A percentile compares a stretch with the other conserved stretches of the same genome.
These are phyloP conservation scores for Pseudocercospora macadamiae DNA, from an alignment of 2,329 filamentous ascomycete genomes.

Conservation along the genomic window DNA sequence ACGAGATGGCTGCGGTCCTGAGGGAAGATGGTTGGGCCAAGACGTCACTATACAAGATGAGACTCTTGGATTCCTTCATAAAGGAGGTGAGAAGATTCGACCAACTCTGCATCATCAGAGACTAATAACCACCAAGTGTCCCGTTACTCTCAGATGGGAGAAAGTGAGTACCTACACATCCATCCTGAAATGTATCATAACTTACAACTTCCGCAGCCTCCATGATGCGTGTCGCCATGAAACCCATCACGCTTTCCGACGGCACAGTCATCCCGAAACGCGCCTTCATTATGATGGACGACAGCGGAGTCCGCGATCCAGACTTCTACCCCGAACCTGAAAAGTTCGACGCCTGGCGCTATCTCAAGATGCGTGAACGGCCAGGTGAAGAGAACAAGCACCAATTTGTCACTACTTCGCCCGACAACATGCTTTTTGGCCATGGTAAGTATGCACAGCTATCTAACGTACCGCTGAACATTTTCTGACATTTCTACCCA, in stretches of 20 bases:
- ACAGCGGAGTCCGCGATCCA: conserved; percentile 4
- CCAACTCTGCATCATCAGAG: conserved; percentile 21
- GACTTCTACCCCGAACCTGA: conserved; percentile 20
- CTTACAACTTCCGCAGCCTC: not conserved
- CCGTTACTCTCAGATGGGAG: not conserved
- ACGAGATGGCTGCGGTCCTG: conserved; percentile 30
- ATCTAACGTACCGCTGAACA: not conserved
- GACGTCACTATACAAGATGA: conserved; percentile 32
- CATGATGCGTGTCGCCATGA: conserved; percentile 6
- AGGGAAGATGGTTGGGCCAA: conserved; percentile 32
- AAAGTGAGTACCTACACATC: not conserved
- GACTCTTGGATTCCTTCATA: conserved; percentile 37
- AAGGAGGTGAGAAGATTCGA: conserved; percentile 30
- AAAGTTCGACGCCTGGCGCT: conserved; percentile 30
- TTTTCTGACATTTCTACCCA: not conserved
- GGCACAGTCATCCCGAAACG: conserved; percentile 33
- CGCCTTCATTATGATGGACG: conserved; percentile 18
- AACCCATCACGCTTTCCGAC: conserved; percentile 30
- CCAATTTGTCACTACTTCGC: conserved; percentile 26
- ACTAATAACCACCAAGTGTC: not conserved
- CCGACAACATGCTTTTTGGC: conserved; percentile 34
- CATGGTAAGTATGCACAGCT: conserved; percentile 35
- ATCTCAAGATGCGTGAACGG: conserved; percentile 25
- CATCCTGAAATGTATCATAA: not conserved
- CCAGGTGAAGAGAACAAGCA: conserved; percentile 28